These are phyloP conservation scores for Jackrogersella multiformis DNA, from an alignment of 495 filamentous ascomycete genomes.

Conservation along the genomic window DNA sequence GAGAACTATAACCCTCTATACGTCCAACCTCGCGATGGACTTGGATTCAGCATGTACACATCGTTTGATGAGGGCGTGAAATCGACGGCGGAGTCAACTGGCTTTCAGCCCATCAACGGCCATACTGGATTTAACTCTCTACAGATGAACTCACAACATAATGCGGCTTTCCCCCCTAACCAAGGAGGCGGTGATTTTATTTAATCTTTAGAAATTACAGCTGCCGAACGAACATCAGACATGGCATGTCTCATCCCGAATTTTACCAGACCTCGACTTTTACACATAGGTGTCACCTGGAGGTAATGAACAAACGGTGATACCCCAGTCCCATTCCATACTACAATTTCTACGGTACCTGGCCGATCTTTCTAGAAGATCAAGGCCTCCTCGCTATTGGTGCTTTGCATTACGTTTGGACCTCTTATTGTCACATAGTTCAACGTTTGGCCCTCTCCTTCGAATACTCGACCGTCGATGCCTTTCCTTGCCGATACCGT, in stretches of 20 bases:
- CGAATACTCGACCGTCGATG: not conserved
- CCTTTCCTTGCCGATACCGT: not conserved
- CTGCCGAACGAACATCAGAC: not conserved
- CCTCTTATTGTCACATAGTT: not conserved
- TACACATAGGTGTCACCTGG: not conserved
- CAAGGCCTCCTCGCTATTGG: not conserved
- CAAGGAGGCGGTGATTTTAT: slow-evolving; percentile 19
- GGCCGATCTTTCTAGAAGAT: not conserved
- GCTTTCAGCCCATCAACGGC: slow-evolving; percentile 45
- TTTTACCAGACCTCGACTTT: not conserved
- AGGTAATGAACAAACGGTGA: not conserved
- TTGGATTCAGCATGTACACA: slow-evolving; percentile 46
- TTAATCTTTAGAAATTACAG: not conserved
- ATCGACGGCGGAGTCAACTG: slow-evolving; percentile 27
- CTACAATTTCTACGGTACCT: not conserved
- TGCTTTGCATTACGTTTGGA: not conserved
- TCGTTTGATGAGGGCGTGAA: slow-evolving; percentile 47
- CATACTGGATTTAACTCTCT: slow-evolving; percentile 30
- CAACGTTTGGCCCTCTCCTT: not conserved
- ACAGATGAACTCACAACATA: slow-evolving; percentile 36
- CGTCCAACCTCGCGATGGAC: slow-evolving; percentile 47
- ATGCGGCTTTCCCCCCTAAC: slow-evolving; percentile 6
- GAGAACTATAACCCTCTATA: slow-evolving; percentile 57
- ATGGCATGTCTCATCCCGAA: not conserved
- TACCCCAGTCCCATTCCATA: not conserved